These are phyloP conservation scores for Davidsoniella neocaledoniae DNA, from an alignment of 2,329 filamentous ascomycete species.

Conservation along the genomic window DNA sequence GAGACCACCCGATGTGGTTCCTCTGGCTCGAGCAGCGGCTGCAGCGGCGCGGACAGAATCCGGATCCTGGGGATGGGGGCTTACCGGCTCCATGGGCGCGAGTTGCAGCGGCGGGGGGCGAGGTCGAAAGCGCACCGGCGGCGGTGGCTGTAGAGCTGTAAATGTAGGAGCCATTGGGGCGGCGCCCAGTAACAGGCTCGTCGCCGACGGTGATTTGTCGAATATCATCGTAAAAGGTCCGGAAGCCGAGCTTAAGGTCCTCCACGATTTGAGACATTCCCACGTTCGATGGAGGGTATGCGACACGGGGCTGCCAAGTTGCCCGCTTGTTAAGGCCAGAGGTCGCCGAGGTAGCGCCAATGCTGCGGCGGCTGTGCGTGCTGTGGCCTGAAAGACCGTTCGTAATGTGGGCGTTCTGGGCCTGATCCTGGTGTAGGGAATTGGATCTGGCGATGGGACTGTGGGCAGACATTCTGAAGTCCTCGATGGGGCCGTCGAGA, in stretches of 20 bases:
- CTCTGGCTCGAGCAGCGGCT: conserved; percentile 23
- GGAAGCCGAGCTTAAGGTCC: conserved; percentile 76
- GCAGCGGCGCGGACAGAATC: conserved; percentile 30
- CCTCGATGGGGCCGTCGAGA: conserved; percentile 28
- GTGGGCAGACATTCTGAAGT: conserved; percentile 21
- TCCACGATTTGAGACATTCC: conserved; percentile 63
- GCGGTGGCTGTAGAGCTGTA: conserved; percentile 3
- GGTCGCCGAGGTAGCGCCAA: conserved; percentile 13
- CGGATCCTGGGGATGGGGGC: conserved; percentile 21
- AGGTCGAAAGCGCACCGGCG: not conserved
- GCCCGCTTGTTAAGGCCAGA: conserved; percentile 34
- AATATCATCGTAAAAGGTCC: conserved; percentile 91
- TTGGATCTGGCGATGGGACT: conserved; percentile 13
- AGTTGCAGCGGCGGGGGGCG: conserved; percentile 5
- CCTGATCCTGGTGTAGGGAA: conserved; percentile 7
- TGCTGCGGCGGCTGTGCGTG: conserved; percentile 4
- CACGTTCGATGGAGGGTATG: conserved; percentile 23
- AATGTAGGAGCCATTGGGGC: conserved; percentile 14
- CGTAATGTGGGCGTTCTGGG: conserved; percentile 8
- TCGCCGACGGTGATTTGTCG: conserved; percentile 92
- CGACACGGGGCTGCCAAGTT: conserved; percentile 37
- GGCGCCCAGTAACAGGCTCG: conserved; percentile 51
- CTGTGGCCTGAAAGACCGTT: conserved; percentile 7
- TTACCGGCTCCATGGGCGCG: conserved; percentile 10
- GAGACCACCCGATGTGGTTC: conserved; percentile 7